Base-by-base conservation (phyloP, 768 basidiomycete species). In the Chalciporus piperatus region DNA sequence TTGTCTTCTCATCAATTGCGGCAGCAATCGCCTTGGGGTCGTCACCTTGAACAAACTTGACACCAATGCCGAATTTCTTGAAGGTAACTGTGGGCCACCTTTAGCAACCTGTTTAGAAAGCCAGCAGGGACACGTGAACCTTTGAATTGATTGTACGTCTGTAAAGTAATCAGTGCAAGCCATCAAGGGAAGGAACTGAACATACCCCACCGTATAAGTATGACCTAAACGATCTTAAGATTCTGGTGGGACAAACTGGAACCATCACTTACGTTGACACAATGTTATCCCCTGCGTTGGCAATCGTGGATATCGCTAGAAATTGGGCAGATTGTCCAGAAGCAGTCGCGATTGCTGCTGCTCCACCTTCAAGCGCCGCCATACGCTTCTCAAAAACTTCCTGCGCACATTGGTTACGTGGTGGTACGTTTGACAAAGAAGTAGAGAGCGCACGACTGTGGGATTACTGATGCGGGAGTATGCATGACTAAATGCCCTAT, bases 281-380 rank as follows among this genome's bases (percentile, higher is more conserved):
- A 48, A 91, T 87, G 63, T 92, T 92, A 61, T 92, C 89, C 1
- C 90, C 89, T 6, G 76, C 64, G 2, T 75, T 69, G 2, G 84
- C 82, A 38, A 89, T 65, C 25, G 82, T 76, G 1, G 78, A 66
- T 53, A 90, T 80, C 2, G 88, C 76, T 66, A 89, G 72, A 68
- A 90, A 87, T 59, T 91, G 88, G 0, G 89, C 90, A 7, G 85
- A 73, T 63, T 89, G 88, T 0, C 89, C 90, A 48, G 84, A 86
- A 4, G 87, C 71, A 0, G 83, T 76, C 3, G 89, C 89, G 3
- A 92, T 76, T 6, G 89, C 89, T 1, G 87, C 88, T 2, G 73
- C 74, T 22, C 90, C 90, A 11, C 87, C 86, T 66, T 92, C 90
- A n/a, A 92, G 75, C 0, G 85, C 85, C 4, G 87, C 84, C 23